phyloP scores from a whole-genome alignment of 2,329 filamentous ascomycete genomes.

The Alternaria metachromatica region DNA sequence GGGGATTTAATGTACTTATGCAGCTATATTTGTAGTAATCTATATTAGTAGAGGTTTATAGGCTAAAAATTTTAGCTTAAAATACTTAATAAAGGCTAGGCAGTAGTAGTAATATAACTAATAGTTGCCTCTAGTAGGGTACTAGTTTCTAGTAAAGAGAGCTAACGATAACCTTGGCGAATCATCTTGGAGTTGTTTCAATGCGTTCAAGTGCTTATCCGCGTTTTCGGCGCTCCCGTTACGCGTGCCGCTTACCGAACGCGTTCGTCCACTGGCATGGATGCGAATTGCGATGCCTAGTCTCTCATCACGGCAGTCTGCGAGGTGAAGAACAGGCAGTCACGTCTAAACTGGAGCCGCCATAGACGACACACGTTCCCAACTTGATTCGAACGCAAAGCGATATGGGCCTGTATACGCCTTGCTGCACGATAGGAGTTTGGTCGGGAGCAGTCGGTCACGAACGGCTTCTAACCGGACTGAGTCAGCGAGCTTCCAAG shows the following conservation, averaged over 20 bases:
- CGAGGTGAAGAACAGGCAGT: conserved; percentile 13
- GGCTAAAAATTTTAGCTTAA: too few species aligned
- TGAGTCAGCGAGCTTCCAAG: conserved; percentile 23
- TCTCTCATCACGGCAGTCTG: conserved; percentile 22
- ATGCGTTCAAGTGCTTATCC: conserved; percentile 21
- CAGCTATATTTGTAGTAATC: too few species aligned
- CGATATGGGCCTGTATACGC: background rate
- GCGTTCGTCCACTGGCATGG: conserved; percentile 33
- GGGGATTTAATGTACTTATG: too few species aligned
- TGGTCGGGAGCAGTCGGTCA: conserved; percentile 22
- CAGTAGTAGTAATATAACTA: too few species aligned
- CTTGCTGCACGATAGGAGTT: conserved; percentile 1
- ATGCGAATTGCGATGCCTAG: conserved; percentile 42
- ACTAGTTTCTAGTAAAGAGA: too few species aligned
- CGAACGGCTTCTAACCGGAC: conserved; percentile 20
- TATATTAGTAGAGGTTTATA: too few species aligned
- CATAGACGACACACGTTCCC: conserved; percentile 1
- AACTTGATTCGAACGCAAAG: background rate
- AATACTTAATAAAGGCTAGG: too few species aligned
- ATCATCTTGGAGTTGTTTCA: conserved; percentile 30
- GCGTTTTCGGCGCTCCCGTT: conserved; percentile 23
- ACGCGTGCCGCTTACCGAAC: conserved; percentile 24
- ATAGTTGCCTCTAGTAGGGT: too few species aligned
- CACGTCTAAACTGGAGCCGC: background rate
- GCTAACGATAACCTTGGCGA: too few species aligned